These are phyloP conservation scores for Lipomyces kockii DNA, from an alignment of 805 yeast species.

Conservation along the genomic window DNA sequence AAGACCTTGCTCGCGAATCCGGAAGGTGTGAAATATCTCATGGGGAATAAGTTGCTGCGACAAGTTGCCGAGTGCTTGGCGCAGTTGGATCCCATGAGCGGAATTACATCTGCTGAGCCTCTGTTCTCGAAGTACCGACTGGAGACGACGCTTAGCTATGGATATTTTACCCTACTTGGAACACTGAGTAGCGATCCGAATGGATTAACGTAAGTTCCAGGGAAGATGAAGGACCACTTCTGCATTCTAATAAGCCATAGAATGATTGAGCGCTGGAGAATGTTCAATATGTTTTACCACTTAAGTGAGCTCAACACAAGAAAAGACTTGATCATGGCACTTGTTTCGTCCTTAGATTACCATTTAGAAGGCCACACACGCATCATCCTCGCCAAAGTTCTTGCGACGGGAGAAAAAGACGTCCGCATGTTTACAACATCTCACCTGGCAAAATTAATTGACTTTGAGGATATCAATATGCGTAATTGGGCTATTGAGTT, in stretches of 20 bases:
- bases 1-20: constrained; percentile 63
- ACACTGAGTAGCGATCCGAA: constrained; percentile 60
- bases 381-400: constrained; percentile 65
- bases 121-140: constrained; percentile 66
- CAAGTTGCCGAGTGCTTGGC: constrained; percentile 90
- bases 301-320: constrained; percentile 60
- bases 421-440: constrained; percentile 64
- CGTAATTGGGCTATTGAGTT: constrained; percentile 56
- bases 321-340: constrained; percentile 59
- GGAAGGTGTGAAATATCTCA: constrained; percentile 69
- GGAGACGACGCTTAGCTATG: constrained; percentile 67
- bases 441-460: constrained; percentile 48
- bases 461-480: constrained; percentile 21
- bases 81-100: constrained; percentile 79
- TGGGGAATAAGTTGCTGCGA: constrained; percentile 76
- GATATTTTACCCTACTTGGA: constrained; percentile 81
- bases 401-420: constrained; percentile 58
- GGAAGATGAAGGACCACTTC: background rate
- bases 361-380: constrained; percentile 67
- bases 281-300: constrained; percentile 79
- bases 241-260: background rate
- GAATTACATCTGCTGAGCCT: constrained; percentile 73
- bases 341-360: constrained; percentile 67
- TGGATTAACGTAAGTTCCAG: constrained; percentile 55
- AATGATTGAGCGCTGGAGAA: constrained; percentile 78